Evolutionary conservation across 148 eudicot species (phyloP).

Genomic region (Suaeda aralocaspica): DNA sequence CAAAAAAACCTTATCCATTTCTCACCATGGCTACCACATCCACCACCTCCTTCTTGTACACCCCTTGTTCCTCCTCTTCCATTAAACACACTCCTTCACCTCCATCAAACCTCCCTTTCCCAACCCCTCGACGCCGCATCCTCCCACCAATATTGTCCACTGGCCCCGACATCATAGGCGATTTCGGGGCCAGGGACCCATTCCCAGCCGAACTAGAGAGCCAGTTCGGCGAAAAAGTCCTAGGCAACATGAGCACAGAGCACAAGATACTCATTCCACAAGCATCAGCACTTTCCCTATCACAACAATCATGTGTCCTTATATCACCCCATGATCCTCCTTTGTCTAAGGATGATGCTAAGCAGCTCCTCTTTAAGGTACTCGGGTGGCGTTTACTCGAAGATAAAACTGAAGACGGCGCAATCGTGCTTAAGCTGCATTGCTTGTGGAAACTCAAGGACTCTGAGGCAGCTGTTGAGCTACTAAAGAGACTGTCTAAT

Average conservation of each 20-base stretch:
- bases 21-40: slow-evolving; percentile 27
- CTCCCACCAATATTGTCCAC: slow-evolving; percentile 20
- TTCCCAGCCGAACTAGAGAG: slow-evolving; percentile 82
- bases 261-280: slow-evolving; percentile 82
- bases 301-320: slow-evolving; percentile 44
- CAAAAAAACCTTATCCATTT: slow-evolving; percentile 20
- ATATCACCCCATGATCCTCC: slow-evolving; percentile 44
- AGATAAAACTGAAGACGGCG: slow-evolving; percentile 32
- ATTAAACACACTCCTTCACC: slow-evolving; percentile 10
- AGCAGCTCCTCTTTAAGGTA: slow-evolving; percentile 60
- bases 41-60: slow-evolving; percentile 13
- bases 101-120: slow-evolving; percentile 2
- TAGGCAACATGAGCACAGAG: slow-evolving; percentile 56
- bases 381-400: slow-evolving; percentile 75
- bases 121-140: background rate
- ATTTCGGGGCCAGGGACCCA: slow-evolving; percentile 85
- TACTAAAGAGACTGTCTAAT: slow-evolving; percentile 48
- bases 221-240: slow-evolving; percentile 64
- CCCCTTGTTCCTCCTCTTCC: slow-evolving; percentile 1
- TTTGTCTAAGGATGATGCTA: slow-evolving; percentile 49
- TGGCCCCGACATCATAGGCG: slow-evolving; percentile 51
- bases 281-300: slow-evolving; percentile 53
- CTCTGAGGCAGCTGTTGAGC: slow-evolving; percentile 54
- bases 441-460: slow-evolving; percentile 90
- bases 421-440: slow-evolving; percentile 36